Evolutionary conservation across 345 rosid genomes (phyloP), one percentile per base, ranked within the genome.

Genomic region (Melaleuca quinquenervia): DNA sequence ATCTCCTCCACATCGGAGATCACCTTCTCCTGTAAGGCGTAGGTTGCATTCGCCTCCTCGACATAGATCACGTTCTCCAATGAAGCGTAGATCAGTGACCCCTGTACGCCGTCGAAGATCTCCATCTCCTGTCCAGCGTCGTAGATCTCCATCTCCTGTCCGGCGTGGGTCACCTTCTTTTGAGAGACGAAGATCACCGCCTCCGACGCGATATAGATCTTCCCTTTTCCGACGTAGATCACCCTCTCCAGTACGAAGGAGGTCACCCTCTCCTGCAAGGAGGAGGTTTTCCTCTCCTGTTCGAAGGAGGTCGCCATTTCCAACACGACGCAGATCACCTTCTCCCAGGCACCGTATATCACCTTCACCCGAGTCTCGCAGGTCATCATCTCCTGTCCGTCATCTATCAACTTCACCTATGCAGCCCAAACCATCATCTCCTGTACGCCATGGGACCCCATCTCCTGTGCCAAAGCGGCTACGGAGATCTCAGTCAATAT

Each of bases 11-110:
- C 86, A 53, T 5, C 90, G 88, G 22, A 87, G 92, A 86, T 93
- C 95, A 54, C 95, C 93, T 5, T 89, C 89, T 6, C 91, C 90
- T 45, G 7, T 82, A 54, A 24, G 82, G 11, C 86, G 85, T 14
- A 86, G 94, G 64, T 91, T 93, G 14, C 94, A 91, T 7, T 90
- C 80, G 11, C 80, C 95, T 54, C 94, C 90, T 48, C 93, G 89
- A 27, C 90, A 87, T 51, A 86, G 91, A 45, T 90, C 95, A 22
- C 94, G 87, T 24, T 88, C 90, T 0, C 89, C 89, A 6, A 50
- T 54, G 85, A 36, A 84, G 48, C 85, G 85, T 84, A 45, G 85
- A 84, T 53, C 85, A 22, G 41, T 27, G 24, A 20, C 85, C 26
- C 85, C 75, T 54, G 90, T 91, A 62, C n/a, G 70, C 18, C 84